Percentiles rank a stretch among this genome's conserved stretches.
These are phyloP conservation scores for Xylaria scruposa DNA, from an alignment of 495 filamentous ascomycete genomes.

Conservation along the genomic window DNA sequence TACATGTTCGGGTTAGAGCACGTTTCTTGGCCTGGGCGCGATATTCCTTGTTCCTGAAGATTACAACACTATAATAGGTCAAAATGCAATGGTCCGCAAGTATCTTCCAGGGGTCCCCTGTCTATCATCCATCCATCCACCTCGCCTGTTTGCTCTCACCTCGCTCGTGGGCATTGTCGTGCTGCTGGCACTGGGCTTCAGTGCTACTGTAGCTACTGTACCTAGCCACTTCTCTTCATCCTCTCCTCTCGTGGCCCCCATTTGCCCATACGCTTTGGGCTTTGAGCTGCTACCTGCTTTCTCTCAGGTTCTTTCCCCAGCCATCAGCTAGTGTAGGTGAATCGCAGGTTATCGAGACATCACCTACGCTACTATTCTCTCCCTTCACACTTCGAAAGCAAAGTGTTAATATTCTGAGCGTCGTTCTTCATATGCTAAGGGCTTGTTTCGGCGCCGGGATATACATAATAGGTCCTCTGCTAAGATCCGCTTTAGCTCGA, in stretches of 20 bases:
- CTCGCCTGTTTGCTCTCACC: constrained; percentile 20
- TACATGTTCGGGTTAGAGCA: constrained; percentile 18
- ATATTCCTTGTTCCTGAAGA: constrained; percentile 18
- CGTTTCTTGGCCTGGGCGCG: constrained; percentile 18
- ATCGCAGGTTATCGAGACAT: constrained; percentile 11
- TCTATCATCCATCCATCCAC: constrained; percentile 8
- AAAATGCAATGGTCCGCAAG: constrained; percentile 1
- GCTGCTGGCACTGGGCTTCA: constrained; percentile 21
- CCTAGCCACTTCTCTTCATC: constrained; percentile 8
- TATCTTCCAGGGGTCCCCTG: constrained; percentile 21
- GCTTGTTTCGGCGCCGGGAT: constrained; percentile 9
- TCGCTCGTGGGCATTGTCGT: constrained; percentile 14
- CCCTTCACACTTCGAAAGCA: constrained; percentile 14
- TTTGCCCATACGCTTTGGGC: constrained; percentile 1
- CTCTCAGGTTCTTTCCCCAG: constrained; percentile 6
- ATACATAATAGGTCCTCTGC: constrained; percentile 5
- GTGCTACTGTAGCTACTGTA: constrained; percentile 8
- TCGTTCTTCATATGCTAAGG: not conserved
- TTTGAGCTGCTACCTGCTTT: not conserved
- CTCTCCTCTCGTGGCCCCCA: constrained; percentile 9
- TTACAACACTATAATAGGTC: constrained; percentile 2
- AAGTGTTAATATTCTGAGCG: constrained; percentile 12
- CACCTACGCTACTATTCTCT: not conserved
- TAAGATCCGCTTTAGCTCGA: constrained; percentile 26
- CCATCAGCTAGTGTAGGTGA: not conserved